phyloP scores from a whole-genome alignment of 2,329 filamentous ascomycete genomes.

The Hortaea werneckii region DNA sequence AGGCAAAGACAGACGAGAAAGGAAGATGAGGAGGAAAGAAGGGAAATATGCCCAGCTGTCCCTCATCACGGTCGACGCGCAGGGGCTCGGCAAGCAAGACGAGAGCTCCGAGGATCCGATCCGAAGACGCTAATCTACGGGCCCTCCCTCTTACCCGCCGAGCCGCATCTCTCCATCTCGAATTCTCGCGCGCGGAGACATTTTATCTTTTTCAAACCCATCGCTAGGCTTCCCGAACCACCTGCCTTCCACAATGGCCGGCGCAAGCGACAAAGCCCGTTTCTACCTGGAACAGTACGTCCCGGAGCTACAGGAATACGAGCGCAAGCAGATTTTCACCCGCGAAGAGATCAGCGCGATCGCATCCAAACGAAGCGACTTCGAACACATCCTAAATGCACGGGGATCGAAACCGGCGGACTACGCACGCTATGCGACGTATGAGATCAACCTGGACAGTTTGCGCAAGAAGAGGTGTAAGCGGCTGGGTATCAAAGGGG shows the following conservation, averaged over 20 bases:
- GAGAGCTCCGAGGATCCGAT: background rate
- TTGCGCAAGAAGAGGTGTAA: constrained; percentile 75
- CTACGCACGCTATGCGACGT: constrained; percentile 73
- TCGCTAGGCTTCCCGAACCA: background rate
- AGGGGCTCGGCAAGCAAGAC: background rate
- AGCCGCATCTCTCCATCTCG: constrained; percentile 1
- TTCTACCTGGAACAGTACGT: constrained; percentile 90
- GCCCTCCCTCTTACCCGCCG: background rate
- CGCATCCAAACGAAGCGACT: constrained; percentile 80
- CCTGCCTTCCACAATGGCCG: constrained; percentile 50
- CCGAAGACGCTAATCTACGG: background rate
- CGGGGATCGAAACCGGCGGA: constrained; percentile 67
- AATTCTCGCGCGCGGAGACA: constrained; percentile 1
- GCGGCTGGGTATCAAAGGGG: constrained; percentile 65
- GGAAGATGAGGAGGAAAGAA: too few relatives aligned
- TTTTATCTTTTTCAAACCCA: background rate
- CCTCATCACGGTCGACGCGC: too few relatives aligned
- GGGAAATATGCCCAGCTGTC: too few relatives aligned
- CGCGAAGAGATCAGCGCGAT: constrained; percentile 85
- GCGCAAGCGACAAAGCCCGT: constrained; percentile 83
- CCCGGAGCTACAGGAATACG: constrained; percentile 83
- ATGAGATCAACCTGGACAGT: constrained; percentile 57
- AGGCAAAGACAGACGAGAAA: too few relatives aligned
- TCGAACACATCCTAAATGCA: constrained; percentile 82
- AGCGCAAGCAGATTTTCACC: constrained; percentile 82